A percentile compares a stretch with the other conserved stretches of the same genome.
phyloP scores from a whole-genome alignment of 345 rosid species.

The Cardiospermum halicacabum region DNA sequence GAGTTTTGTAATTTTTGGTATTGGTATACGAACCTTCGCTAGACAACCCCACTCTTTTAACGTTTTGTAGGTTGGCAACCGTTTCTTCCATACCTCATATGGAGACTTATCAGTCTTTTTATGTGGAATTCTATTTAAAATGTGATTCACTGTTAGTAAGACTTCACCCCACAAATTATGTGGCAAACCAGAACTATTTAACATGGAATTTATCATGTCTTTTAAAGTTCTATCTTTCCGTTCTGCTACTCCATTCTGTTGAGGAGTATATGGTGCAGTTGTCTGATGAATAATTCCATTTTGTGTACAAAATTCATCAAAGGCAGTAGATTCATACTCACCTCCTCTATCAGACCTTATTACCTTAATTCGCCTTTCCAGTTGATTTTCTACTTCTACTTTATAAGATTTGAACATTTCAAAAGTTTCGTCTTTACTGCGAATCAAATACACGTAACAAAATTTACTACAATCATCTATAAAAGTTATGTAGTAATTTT shows the following conservation, averaged over 20 bases:
- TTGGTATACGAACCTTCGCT: background rate
- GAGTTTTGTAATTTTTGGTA: background rate
- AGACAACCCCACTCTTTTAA: background rate
- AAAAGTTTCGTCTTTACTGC: no score
- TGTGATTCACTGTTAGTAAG: no score
- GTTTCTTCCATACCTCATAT: background rate
- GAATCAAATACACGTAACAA: background rate
- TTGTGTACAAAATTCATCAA: no score
- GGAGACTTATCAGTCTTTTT: no score
- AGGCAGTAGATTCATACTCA: no score
- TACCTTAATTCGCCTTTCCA: no score
- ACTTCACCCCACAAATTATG: no score
- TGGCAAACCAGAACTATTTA: background rate
- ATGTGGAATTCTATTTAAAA: no score
- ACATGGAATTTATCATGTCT: background rate
- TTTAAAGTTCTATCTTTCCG: background rate
- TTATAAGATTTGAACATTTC: no score
- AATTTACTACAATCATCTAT: background rate
- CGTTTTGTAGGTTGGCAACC: background rate
- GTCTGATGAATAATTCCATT: background rate
- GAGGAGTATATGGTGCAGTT: background rate
- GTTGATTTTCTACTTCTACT: no score
- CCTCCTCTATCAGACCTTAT: no score
- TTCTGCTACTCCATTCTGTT: background rate
- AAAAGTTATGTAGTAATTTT: no score